Evolutionary conservation across 116 monocot genomes (phyloP).

Genomic region (Trichopus zeylanicus): DNA sequence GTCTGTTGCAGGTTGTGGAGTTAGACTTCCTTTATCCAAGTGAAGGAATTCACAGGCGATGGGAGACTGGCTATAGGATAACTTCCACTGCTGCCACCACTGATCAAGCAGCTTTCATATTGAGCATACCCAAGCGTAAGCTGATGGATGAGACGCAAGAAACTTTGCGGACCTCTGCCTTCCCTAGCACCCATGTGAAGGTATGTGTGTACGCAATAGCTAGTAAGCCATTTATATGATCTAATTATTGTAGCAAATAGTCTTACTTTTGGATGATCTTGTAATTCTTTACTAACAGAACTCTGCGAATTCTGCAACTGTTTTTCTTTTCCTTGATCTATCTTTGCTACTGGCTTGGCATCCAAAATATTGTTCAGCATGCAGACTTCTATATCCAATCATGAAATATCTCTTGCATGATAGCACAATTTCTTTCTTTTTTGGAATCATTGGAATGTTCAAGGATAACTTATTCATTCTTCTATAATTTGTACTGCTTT

Average conservation of each 20-base stretch:
- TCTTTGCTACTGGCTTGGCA: too few relatives aligned
- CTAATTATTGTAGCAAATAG: neutral
- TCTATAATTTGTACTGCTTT: too few relatives aligned
- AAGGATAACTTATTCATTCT: too few relatives aligned
- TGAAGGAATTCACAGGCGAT: slow-evolving; percentile 90
- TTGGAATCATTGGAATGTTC: too few relatives aligned
- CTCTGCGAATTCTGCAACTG: neutral
- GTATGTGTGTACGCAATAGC: slow-evolving; percentile 19
- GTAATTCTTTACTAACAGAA: neutral
- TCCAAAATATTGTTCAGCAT: too few relatives aligned
- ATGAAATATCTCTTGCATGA: too few relatives aligned
- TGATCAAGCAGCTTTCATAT: slow-evolving; percentile 91
- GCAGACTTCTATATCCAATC: too few relatives aligned
- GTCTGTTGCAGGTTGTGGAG: slow-evolving; percentile 74
- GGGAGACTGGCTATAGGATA: slow-evolving; percentile 93
- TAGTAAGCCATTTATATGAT: neutral
- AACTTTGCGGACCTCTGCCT: slow-evolving; percentile 93
- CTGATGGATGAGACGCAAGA: slow-evolving; percentile 93
- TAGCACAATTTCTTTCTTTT: too few relatives aligned
- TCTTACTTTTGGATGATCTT: neutral
- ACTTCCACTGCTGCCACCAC: slow-evolving; percentile 90
- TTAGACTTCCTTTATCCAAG: slow-evolving; percentile 98
- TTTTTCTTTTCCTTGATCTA: too few relatives aligned
- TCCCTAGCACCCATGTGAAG: slow-evolving; percentile 97
- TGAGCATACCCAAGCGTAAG: slow-evolving; percentile 93